Base-by-base conservation (phyloP, 129 eudicot species). In the Escallonia rubra region DNA sequence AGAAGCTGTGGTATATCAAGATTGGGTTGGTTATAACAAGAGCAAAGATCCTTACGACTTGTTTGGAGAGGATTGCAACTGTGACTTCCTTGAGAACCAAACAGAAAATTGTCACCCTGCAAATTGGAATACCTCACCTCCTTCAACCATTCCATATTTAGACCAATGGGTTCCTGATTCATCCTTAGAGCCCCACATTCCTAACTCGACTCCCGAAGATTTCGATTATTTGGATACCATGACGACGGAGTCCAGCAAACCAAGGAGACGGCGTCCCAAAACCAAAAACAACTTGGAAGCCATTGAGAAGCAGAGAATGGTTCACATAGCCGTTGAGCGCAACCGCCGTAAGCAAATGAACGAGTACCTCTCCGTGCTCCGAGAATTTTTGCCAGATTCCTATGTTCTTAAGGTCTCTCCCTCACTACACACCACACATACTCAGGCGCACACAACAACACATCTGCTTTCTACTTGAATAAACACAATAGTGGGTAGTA, bases 281-380 rank as follows among this genome's bases (percentile, higher is more conserved):
- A 49, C 41, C 46, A 75, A 62, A 10, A 75, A 68, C 70, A 68
- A 68, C 38, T 14, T 49, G 50, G 76, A 76, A 43, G 76, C 69
- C 14, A 54, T 75, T 54, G 80, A 75, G 57, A 68, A 54, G 13
- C 80, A 75, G 50, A 75, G 80, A 57, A 76, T 76, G 75, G 58
- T 67, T 43, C 80, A 76, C 71, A 76, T 76, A 47, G 75, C 80
- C 11, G 71, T 70, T 1, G 80, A 76, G 67, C 63, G 80, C 1
- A 76, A 76, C 38, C 80, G 80, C 15, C 52, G 80, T 46, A 76
- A 69, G 43, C 80, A 63, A 40, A 76, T 76, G 80, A 76, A 76
- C 15, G 80, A 76, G 9, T 64, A 76, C 57, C 68, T 76, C 41
- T 45, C 75, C 10, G 61, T 58, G 4, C 67, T 76, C 51, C 65